Percentiles rank a stretch among this genome's conserved stretches.
phyloP scores from a whole-genome alignment of 108 stramenopile species.

The Pseudonitzschia delicatissima region DNA sequence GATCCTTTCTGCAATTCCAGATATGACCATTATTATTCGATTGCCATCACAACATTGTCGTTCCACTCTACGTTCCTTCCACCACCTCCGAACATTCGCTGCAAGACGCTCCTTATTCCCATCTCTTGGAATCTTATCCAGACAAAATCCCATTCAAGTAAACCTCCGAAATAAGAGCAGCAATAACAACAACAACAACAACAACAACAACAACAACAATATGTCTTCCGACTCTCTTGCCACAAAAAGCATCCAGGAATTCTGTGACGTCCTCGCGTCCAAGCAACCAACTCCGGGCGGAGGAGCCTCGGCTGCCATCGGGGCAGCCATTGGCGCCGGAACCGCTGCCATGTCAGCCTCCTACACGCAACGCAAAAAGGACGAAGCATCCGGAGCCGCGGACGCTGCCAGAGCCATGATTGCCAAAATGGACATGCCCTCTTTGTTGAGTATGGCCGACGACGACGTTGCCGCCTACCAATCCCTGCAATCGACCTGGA shows the following conservation, averaged over 20 bases:
- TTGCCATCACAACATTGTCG: no score
- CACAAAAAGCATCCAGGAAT: constrained; percentile 41
- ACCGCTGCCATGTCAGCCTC: constrained; percentile 72
- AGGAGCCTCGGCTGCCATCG: constrained; percentile 75
- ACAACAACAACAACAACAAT: constrained; percentile 7
- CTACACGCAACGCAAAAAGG: constrained; percentile 77
- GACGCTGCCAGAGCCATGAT: constrained; percentile 50
- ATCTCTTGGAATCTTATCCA: no score
- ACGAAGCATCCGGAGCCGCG: constrained; percentile 63
- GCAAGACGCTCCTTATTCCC: no score
- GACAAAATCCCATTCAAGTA: no score
- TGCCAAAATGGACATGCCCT: constrained; percentile 35
- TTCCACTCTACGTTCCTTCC: no score
- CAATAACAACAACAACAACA: neutral
- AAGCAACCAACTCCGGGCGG: constrained; percentile 82
- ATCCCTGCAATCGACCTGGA: constrained; percentile 72
- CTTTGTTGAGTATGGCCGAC: constrained; percentile 53
- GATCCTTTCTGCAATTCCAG: no score
- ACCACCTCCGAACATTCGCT: no score
- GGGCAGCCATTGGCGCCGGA: constrained; percentile 70
- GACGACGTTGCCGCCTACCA: constrained; percentile 72
- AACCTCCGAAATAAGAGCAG: neutral
- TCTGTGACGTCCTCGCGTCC: constrained; percentile 50
- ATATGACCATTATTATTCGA: no score
- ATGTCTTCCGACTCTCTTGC: constrained; percentile 2